Percentiles rank a stretch among this genome's conserved stretches.
Evolutionary conservation across 306 rosid genomes (phyloP).

Genomic region (Macrotyloma uniflorum): DNA sequence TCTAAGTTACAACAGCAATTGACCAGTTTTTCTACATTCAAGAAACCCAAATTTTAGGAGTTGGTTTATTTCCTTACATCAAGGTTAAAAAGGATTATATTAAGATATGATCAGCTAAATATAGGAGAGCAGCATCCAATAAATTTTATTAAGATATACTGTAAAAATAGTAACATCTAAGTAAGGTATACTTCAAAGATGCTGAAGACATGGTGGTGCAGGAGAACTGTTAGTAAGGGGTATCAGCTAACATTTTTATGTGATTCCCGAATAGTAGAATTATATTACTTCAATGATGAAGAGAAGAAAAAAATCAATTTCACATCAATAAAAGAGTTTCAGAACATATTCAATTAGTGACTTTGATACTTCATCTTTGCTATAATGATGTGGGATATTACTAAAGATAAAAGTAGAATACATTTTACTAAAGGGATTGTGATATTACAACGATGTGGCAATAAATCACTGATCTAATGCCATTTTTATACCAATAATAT

Average conservation of each 20-base stretch:
- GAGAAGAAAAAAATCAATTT: neutral
- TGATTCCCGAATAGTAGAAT: conserved; percentile 6
- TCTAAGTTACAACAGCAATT: neutral
- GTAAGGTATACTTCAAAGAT: neutral
- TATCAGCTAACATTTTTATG: neutral
- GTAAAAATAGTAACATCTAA: neutral
- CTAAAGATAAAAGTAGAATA: neutral
- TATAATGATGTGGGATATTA: neutral
- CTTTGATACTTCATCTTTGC: neutral
- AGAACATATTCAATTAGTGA: neutral
- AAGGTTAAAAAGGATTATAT: neutral
- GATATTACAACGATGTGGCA: neutral
- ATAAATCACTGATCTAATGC: neutral
- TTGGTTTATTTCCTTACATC: neutral
- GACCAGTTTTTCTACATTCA: neutral
- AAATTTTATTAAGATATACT: neutral
- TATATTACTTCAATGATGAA: neutral
- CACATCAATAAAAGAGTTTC: neutral
- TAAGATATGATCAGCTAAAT: neutral
- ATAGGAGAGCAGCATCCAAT: neutral
- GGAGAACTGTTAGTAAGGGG: neutral
- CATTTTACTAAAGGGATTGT: neutral
- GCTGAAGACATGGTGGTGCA: neutral
- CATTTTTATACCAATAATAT: neutral
- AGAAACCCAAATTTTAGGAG: no score